These are phyloP conservation scores for Inosperma sp. DNA, from an alignment of 768 basidiomycete species.

Conservation along the genomic window DNA sequence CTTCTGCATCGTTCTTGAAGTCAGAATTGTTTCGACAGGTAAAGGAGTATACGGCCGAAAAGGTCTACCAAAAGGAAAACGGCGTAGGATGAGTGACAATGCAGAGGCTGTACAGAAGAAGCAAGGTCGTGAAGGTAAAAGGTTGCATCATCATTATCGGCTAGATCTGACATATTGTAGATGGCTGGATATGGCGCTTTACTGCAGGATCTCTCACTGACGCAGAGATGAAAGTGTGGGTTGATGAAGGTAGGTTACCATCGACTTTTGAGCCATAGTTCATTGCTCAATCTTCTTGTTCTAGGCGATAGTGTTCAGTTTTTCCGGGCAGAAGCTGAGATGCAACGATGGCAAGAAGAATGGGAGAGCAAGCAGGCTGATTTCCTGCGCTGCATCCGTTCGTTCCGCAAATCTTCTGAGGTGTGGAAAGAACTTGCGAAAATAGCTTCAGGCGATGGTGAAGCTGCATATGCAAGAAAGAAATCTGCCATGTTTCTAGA, in stretches of 20 bases:
- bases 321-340: conserved; percentile 27
- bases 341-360: conserved; percentile 26
- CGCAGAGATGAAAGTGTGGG: background rate
- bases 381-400: conserved; percentile 18
- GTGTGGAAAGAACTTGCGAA: conserved; percentile 12
- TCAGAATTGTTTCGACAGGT: background rate
- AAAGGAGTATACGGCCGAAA: background rate
- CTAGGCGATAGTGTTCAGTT: conserved; percentile 26
- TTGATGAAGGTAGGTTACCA: conserved; percentile 6
- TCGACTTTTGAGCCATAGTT: background rate
- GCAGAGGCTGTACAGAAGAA: background rate
- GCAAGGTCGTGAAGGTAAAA: background rate
- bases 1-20: background rate
- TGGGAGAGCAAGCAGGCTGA: conserved; percentile 21
- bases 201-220: background rate
- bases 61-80: background rate
- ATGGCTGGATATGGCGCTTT: conserved; percentile 6
- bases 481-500: conserved; percentile 3
- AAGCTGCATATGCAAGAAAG: conserved; percentile 3
- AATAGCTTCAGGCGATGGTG: background rate
- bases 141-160: background rate
- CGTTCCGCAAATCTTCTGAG: conserved; percentile 10
- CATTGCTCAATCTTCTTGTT: background rate
- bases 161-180: background rate
- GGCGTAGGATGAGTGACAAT: background rate